Conservation (phyloP, 805 yeast species). For the Zygotorulaspora danielsina region DNA sequence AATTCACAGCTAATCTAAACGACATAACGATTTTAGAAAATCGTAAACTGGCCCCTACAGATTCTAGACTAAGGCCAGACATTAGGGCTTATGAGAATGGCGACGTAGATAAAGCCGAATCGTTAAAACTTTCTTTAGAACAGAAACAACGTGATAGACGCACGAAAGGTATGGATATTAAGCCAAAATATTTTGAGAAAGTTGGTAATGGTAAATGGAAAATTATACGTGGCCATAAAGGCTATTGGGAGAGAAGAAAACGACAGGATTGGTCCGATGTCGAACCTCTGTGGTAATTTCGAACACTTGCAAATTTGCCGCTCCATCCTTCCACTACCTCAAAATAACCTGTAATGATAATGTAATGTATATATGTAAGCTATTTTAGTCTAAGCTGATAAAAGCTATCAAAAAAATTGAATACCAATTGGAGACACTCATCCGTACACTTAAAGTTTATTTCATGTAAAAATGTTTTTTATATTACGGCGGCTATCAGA, state of each 20-base stretch:
- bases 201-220: conserved; percentile 46
- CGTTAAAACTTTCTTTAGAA: conserved; percentile 62
- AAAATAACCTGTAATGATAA: neutral
- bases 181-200: conserved; percentile 61
- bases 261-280: conserved; percentile 57
- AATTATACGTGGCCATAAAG: conserved; percentile 50
- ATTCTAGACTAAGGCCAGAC: conserved; percentile 88
- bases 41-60: conserved; percentile 70
- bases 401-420: too few relatives aligned
- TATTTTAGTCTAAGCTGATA: too few relatives aligned
- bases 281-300: conserved; percentile 54
- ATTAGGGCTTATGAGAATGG: conserved; percentile 68
- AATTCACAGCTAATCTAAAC: conserved; percentile 75
- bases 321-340: too few relatives aligned
- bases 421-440: too few relatives aligned
- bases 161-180: conserved; percentile 45
- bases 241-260: conserved; percentile 79
- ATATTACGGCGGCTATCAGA: too few relatives aligned
- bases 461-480: too few relatives aligned
- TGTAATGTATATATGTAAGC: neutral
- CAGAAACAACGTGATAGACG: conserved; percentile 78
- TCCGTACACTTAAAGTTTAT: too few relatives aligned
- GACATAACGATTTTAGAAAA: conserved; percentile 70
- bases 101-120: conserved; percentile 66
- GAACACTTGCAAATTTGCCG: too few relatives aligned